Evolutionary conservation across 495 filamentous ascomycete species (phyloP), one percentile per base, ranked within the genome.

Genomic region (Aspergillus conjunctus): DNA sequence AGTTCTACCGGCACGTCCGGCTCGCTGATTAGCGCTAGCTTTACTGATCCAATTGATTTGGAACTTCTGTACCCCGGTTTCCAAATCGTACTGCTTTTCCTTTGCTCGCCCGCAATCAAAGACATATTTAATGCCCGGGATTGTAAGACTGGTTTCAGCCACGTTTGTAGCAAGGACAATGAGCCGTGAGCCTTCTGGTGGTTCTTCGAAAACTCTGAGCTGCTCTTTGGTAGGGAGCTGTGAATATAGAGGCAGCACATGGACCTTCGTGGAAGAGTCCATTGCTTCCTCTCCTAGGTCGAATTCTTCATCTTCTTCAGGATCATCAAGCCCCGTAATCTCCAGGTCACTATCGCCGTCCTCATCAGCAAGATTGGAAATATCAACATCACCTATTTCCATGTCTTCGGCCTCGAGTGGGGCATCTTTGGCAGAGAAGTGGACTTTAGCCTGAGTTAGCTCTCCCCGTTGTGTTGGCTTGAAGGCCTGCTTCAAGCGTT

Each of bases 21-120:
- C 88, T 73, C 95, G 83, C 76, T 99, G 95, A 60, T 85, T 88
- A 22, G 95, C 93, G 71, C 91, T 95, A 17, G 95, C 95, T 77
- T 99, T 98, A 78, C 92, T 97, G 62, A 97, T 94, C 92, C 93
- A 99, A 44, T 88, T 88, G 44, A 98, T 83, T 68, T 97, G 90
- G 68, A 97, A 99, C 65, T 87, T 96, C 71, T 98, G 94, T 0
- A 99, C 93, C 10, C 94, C 93, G 10, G 89, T 97, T 20, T 81
- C 74, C 14, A 83, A 78, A 66, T 98, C 88, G 67, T 92, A 98
- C 51, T 87, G 89, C 58, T 92, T 89, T 69, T 97, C 92, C 72
- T 99, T 99, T 2, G 89, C 85, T 43, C 95, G 83, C 32, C 95
- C 95, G 66, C 88, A 88, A 73, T 99, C 95, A 62, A 99, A 96